Percentiles rank a stretch among this genome's conserved stretches.
Evolutionary conservation across 139 green algal genomes (phyloP).

Genomic region (Tetradesmus obliquus): DNA sequence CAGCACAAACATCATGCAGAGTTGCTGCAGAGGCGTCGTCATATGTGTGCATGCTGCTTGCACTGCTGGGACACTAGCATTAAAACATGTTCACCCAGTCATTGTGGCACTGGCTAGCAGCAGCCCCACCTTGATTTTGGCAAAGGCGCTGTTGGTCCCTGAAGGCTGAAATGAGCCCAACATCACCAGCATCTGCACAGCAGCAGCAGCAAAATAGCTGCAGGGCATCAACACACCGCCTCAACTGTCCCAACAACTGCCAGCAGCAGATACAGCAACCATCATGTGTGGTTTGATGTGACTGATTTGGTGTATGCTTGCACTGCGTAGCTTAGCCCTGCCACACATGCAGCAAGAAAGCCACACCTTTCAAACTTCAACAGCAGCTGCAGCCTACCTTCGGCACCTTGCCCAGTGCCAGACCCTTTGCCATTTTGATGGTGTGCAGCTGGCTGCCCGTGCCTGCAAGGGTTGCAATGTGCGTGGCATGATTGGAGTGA

Average conservation of each 20-base stretch:
- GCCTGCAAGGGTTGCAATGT: background rate
- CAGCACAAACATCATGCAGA: background rate
- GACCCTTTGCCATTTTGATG: background rate
- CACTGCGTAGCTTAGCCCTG: no score
- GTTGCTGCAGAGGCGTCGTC: background rate
- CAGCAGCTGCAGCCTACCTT: background rate
- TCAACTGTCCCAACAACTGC: no score
- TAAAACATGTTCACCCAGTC: background rate
- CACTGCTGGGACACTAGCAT: background rate
- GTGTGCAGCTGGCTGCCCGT: background rate
- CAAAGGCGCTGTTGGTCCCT: constrained; percentile 28
- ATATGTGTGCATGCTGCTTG: background rate
- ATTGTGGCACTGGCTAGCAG: background rate
- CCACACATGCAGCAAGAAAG: background rate
- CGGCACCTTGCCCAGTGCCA: constrained; percentile 19
- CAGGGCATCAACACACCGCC: background rate
- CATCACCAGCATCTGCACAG: constrained; percentile 33
- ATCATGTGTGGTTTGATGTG: no score
- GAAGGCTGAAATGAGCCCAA: constrained; percentile 3
- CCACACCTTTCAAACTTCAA: background rate
- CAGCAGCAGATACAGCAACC: no score
- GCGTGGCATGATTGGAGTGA: no score
- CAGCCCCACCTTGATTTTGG: constrained; percentile 20
- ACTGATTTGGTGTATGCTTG: no score
- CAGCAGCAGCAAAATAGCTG: background rate